phyloP scores from a whole-genome alignment of 2,329 filamentous ascomycete species.

The Stromatinia cepivora region DNA sequence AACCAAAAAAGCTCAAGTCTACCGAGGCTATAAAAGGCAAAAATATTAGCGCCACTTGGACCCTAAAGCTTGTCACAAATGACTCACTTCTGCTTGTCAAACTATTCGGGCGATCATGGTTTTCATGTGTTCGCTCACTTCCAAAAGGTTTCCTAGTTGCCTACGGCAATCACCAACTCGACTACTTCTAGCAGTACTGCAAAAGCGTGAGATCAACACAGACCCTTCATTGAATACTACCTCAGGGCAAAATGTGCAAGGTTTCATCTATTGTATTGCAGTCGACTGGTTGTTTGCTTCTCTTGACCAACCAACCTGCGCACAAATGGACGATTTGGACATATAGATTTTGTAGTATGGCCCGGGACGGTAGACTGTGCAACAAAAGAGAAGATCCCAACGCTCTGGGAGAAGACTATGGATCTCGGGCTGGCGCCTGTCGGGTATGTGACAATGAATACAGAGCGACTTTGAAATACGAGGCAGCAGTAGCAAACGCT shows the following conservation, averaged over 20 bases:
- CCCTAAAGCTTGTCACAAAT: neutral
- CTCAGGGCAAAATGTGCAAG: neutral
- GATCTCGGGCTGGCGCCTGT: neutral
- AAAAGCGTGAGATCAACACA: neutral
- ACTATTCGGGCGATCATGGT: neutral
- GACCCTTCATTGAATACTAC: too few relatives aligned
- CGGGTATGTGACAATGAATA: neutral
- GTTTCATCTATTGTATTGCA: conserved; percentile 3
- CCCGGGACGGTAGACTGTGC: neutral
- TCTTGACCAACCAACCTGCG: neutral
- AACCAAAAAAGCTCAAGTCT: neutral
- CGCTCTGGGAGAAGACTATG: neutral
- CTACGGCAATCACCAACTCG: neutral
- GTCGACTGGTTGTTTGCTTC: neutral
- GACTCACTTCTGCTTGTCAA: neutral
- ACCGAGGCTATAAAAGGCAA: neutral
- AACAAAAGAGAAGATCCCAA: neutral
- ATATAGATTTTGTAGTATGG: conserved; percentile 1
- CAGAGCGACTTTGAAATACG: neutral
- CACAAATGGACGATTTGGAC: conserved; percentile 8
- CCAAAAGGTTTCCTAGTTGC: neutral
- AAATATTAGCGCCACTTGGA: neutral
- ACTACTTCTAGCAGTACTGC: neutral
- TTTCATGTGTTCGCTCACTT: neutral
- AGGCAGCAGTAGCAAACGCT: neutral